Percentiles rank a stretch among this genome's conserved stretches.
Evolutionary conservation across 257 asterid species (phyloP).

Genomic region (Cynanchum wilfordii): DNA sequence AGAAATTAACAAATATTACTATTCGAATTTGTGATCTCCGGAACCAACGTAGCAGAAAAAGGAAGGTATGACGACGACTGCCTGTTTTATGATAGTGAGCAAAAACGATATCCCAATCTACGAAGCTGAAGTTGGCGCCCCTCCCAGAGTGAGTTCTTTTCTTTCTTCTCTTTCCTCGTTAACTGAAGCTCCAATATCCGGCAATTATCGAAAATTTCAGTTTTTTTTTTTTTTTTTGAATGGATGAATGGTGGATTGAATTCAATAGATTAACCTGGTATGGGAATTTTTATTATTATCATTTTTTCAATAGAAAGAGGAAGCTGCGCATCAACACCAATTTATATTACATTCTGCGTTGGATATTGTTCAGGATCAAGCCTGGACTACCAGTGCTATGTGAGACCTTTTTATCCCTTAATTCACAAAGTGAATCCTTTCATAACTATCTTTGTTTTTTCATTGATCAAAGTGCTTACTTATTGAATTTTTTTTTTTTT

Average conservation of each 20-base stretch:
- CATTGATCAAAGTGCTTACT: not conserved
- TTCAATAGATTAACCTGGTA: not conserved
- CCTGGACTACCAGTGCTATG: constrained; percentile 99
- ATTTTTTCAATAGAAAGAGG: constrained; percentile 55
- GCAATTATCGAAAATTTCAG: not conserved
- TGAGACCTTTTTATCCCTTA: constrained; percentile 33
- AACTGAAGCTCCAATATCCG: not conserved
- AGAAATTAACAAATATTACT: not conserved
- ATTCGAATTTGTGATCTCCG: not conserved
- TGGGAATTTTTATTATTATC: not conserved
- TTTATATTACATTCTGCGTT: constrained; percentile 92
- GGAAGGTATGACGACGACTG: constrained; percentile 68
- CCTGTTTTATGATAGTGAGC: constrained; percentile 94
- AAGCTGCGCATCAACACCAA: constrained; percentile 96
- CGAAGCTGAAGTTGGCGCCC: constrained; percentile 97
- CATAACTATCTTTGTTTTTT: not conserved
- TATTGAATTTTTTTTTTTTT: not conserved
- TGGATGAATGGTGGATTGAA: not conserved
- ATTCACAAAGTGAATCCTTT: not conserved
- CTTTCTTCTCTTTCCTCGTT: not conserved
- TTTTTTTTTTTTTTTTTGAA: not conserved
- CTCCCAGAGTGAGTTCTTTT: constrained; percentile 59
- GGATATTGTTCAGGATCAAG: constrained; percentile 89
- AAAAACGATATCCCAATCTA: constrained; percentile 90
- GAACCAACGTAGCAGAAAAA: not conserved